Percentiles rank a stretch among this genome's conserved stretches.
Evolutionary conservation across 1,284 basidiomycete genomes (phyloP).

Genomic region (Retiboletus flavoniger): DNA sequence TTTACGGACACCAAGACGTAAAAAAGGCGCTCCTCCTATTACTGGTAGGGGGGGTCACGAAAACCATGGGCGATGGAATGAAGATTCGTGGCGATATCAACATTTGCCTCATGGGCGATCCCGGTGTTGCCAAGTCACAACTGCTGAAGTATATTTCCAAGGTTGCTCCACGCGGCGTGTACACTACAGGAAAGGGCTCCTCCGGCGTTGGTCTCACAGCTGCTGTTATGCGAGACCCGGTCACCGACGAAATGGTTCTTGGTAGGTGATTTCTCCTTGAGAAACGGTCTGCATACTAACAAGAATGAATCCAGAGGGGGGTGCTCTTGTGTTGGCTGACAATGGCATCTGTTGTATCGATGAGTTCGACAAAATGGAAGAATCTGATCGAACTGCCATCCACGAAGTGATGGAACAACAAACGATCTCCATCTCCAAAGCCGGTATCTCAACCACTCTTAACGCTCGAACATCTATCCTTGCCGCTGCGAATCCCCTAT

Average conservation of each 20-base stretch:
- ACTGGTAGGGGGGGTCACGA: slow-evolving; percentile 94
- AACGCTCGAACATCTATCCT: slow-evolving; percentile 99
- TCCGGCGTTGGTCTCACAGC: slow-evolving; percentile 98
- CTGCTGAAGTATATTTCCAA: slow-evolving; percentile 98
- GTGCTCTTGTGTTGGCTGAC: slow-evolving; percentile 96
- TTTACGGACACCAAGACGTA: slow-evolving; percentile 97
- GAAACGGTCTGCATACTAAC: not conserved
- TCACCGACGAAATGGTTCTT: slow-evolving; percentile 99
- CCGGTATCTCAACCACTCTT: slow-evolving; percentile 97
- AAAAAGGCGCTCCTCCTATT: slow-evolving; percentile 96
- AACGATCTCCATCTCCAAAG: slow-evolving; percentile 99
- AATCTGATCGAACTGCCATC: slow-evolving; percentile 95
- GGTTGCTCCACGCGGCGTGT: slow-evolving; percentile 95
- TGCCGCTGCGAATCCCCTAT: slow-evolving; percentile 97
- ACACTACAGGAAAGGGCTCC: slow-evolving; percentile 97
- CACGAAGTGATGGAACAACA: slow-evolving; percentile 99
- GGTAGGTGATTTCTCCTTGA: slow-evolving; percentile 52
- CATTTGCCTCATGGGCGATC: slow-evolving; percentile 98
- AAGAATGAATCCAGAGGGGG: slow-evolving; percentile 74
- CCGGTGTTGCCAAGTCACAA: slow-evolving; percentile 99
- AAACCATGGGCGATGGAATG: slow-evolving; percentile 95
- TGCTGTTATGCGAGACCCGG: slow-evolving; percentile 98
- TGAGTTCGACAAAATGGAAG: slow-evolving; percentile 99
- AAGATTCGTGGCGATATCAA: slow-evolving; percentile 99
- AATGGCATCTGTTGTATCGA: slow-evolving; percentile 99